Evolutionary conservation across 495 filamentous ascomycete genomes (phyloP).

Genomic region (Cercophora sp.): DNA sequence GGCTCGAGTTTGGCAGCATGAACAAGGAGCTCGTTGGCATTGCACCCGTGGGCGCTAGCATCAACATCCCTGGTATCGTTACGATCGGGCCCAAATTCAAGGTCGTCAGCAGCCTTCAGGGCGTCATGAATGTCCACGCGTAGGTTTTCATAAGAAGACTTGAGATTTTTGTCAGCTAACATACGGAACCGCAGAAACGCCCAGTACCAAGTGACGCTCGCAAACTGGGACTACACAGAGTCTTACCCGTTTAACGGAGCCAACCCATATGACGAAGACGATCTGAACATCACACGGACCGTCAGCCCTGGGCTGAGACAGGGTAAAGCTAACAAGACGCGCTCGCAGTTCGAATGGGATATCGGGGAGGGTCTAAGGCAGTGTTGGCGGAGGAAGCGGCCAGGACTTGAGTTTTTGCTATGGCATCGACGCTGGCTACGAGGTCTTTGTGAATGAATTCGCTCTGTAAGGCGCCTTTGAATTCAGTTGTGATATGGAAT

Average conservation of each 20-base stretch:
- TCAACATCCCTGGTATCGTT: constrained; percentile 32
- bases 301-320: not conserved
- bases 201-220: not conserved
- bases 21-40: constrained; percentile 11
- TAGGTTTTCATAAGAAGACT: no score
- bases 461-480: not conserved
- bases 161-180: no score
- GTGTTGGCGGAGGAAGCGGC: no score
- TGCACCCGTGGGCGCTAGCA: constrained; percentile 23
- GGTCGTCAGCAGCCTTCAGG: constrained; percentile 5
- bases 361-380: no score
- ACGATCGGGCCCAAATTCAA: constrained; percentile 34
- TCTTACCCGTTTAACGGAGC: not conserved
- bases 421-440: not conserved
- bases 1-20: not conserved
- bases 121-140: not conserved
- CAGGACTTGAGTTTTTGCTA: no score
- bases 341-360: no score
- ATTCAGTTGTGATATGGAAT: no score
- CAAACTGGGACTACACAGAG: not conserved
- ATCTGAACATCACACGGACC: not conserved
- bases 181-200: no score
- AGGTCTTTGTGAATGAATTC: not conserved
- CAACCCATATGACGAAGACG: not conserved
- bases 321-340: not conserved